Percentiles rank a stretch among this genome's conserved stretches.
phyloP scores from a whole-genome alignment of 108 stramenopile genomes.

The Bacterosira constricta region DNA sequence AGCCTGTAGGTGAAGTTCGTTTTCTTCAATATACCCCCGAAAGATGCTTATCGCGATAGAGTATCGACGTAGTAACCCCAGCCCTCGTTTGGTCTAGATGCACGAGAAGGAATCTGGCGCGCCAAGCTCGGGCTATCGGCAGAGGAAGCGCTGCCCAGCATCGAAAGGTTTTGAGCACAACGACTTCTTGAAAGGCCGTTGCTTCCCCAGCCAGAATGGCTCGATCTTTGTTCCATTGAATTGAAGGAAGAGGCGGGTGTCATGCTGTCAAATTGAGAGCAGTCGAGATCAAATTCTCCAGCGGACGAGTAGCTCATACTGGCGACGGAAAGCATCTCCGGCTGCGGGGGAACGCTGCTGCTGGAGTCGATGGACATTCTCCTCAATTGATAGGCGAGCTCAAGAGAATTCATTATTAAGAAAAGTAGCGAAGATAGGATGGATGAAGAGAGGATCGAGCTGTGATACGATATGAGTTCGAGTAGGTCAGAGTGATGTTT shows the following conservation, averaged over 20 bases:
- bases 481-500: too few species aligned
- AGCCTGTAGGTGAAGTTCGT: too few species aligned
- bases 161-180: slow-evolving; percentile 7
- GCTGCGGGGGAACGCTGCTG: slow-evolving; percentile 6
- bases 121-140: neutral
- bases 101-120: neutral
- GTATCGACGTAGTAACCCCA: slow-evolving; percentile 6
- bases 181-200: neutral
- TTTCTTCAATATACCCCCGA: too few species aligned
- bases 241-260: neutral
- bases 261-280: slow-evolving; percentile 9
- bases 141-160: neutral
- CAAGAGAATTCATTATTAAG: slow-evolving; percentile 8
- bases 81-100: neutral
- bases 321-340: neutral
- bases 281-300: neutral
- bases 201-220: neutral
- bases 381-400: slow-evolving; percentile 15
- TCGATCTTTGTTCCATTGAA: too few species aligned
- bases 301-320: neutral
- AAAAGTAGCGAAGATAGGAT: too few species aligned
- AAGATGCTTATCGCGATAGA: neutral
- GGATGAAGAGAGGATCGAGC: too few species aligned
- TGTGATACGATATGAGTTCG: too few species aligned
- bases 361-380: slow-evolving; percentile 12